These are phyloP conservation scores for Rhodotorula sp. DNA, from an alignment of 1,284 basidiomycete species.

Conservation along the genomic window DNA sequence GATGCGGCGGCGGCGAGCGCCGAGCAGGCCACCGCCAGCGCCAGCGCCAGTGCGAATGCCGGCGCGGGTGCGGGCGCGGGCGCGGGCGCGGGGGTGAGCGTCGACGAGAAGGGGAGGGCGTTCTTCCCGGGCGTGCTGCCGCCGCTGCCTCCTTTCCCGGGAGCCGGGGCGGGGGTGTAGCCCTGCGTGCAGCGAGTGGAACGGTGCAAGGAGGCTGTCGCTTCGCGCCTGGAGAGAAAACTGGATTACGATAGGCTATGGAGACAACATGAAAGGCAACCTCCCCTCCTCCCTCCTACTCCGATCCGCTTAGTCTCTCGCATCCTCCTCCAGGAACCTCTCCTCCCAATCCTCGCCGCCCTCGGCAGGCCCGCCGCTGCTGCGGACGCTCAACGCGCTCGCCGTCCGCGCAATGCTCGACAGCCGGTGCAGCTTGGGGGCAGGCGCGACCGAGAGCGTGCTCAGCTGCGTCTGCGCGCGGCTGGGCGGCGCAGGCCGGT, in stretches of 20 bases:
- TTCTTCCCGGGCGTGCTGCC: neutral
- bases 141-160: neutral
- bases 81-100: neutral
- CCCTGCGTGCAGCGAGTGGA: neutral
- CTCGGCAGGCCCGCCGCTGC: neutral
- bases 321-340: slow-evolving; percentile 5
- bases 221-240: neutral
- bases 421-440: neutral
- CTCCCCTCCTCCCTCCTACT: neutral
- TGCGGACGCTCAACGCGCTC: neutral
- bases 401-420: neutral
- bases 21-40: neutral
- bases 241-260: too few species aligned
- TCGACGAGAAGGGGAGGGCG: neutral
- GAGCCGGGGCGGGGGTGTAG: too few species aligned
- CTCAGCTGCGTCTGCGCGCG: neutral
- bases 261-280: neutral
- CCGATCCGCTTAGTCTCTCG: neutral
- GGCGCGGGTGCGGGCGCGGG: neutral
- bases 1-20: neutral
- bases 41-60: neutral
- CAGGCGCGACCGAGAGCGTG: neutral
- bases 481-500: neutral
- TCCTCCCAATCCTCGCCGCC: neutral
- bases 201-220: neutral